phyloP scores from a whole-genome alignment of 1,284 basidiomycete species.

The Cerioporus squamosus region DNA sequence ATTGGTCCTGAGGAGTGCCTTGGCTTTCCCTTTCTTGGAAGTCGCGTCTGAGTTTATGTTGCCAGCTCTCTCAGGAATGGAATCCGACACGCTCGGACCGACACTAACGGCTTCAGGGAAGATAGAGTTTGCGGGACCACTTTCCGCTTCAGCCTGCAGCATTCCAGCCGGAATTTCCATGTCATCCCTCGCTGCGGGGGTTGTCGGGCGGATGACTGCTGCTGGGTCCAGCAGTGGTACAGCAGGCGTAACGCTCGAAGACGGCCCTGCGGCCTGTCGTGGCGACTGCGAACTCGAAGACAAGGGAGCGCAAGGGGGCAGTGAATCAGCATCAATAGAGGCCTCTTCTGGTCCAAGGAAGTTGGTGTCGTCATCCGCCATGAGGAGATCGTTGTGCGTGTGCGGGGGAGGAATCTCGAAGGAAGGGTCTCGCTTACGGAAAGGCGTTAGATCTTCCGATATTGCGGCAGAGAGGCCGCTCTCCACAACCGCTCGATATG shows the following conservation, averaged over 20 bases:
- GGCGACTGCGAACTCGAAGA: constrained; percentile 23
- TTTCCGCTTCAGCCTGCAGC: not conserved
- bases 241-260: constrained; percentile 7
- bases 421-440: constrained; percentile 26
- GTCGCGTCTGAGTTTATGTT: not conserved
- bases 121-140: not conserved
- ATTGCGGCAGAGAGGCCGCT: constrained; percentile 27
- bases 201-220: not conserved
- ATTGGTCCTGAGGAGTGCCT: constrained; percentile 6
- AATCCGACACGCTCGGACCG: constrained; percentile 5
- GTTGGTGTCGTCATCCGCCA: constrained; percentile 16
- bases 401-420: constrained; percentile 26
- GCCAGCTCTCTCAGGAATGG: not conserved
- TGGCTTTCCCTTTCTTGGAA: constrained; percentile 19
- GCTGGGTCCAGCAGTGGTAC: not conserved
- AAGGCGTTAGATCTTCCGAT: constrained; percentile 31
- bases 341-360: constrained; percentile 16
- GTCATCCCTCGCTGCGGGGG: not conserved
- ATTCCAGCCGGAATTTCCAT: not conserved
- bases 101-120: not conserved
- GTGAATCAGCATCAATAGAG: constrained; percentile 10
- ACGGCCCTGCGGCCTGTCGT: not conserved
- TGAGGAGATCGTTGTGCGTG: constrained; percentile 18
- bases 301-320: constrained; percentile 15
- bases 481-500: constrained; percentile 25